These are phyloP conservation scores for Solanum pennellii DNA, from an alignment of 257 asterid species.

Conservation along the genomic window DNA sequence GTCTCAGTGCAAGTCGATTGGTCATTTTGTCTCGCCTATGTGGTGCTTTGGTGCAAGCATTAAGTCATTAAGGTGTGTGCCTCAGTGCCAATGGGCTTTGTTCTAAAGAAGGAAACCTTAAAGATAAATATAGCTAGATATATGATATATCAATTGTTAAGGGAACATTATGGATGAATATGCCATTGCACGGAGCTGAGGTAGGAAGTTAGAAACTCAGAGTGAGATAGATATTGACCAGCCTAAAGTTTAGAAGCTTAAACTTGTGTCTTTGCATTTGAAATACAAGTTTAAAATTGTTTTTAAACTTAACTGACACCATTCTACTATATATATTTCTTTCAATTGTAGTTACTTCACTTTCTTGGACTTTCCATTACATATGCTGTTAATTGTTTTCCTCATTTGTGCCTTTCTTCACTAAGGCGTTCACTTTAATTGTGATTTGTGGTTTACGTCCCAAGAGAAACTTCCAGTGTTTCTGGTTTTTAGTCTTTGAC, in stretches of 20 bases:
- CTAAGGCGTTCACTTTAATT: background rate
- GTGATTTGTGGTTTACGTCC: background rate
- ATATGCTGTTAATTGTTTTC: background rate
- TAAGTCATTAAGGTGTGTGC: background rate
- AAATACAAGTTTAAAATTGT: background rate
- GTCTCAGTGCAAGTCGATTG: background rate
- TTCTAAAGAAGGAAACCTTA: background rate
- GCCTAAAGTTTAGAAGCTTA: background rate
- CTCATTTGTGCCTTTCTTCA: background rate
- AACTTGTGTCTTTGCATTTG: background rate
- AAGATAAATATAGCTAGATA: background rate
- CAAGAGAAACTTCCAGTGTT: background rate
- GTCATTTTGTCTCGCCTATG: background rate
- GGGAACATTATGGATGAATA: background rate
- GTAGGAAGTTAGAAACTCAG: background rate
- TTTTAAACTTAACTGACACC: background rate
- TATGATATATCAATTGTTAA: background rate
- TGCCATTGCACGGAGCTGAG: background rate
- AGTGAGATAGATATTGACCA: background rate
- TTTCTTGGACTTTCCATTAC: background rate
- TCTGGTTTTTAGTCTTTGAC: background rate
- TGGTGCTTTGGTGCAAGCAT: background rate
- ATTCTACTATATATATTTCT: background rate
- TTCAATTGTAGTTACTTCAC: background rate
- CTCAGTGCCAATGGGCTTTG: background rate